Base-by-base conservation (phyloP, 306 rosid genomes). In the Elaeagnus macrophylla region DNA sequence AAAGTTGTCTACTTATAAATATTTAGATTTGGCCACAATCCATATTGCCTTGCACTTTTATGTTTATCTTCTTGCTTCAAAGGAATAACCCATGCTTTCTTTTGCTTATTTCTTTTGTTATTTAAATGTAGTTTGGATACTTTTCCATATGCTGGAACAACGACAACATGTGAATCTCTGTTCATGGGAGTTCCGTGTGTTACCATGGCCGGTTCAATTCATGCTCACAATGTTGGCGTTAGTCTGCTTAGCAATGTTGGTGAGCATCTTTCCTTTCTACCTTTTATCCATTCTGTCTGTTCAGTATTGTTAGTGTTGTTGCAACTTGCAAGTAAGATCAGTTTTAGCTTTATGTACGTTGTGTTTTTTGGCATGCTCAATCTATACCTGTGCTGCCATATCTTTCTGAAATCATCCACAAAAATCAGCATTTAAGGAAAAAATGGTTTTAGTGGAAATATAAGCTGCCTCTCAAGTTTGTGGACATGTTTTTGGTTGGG, bases 141-240 rank as follows among this genome's bases (percentile, higher is more conserved):
- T 35, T 91, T 87, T 69, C 99, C 99, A 10, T 91, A 91, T 77
- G 99, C 99, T 60, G 96, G 99, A 64, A 91, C 99, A 17, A 91
- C 99, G 16, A 91, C 99, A 6, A 87, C 99, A 25, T 91, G 99
- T 39, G 97, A 91, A 64, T 91, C 97, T 57, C 74, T 91, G 60
- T 91, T 80, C 82, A 91, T 91, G 99, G 99, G 99, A 51, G 99
- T 91, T 63, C 99, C 99, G 14, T 91, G 99, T 75, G 85, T 91
- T 61, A 87, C 94, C 47, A 91, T 91, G 99, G 94, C 85, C 51
- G 99, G 99, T 62, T 82, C 99, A 14, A 85, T 82, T 41, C 99
- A 91, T 63, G 99, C 99, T 38, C 99, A 91, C 75, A 91, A 91
- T 70, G 99, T 91, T 67, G 99, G 99, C 11, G 99, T 87, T 69